phyloP scores from a whole-genome alignment of 2,329 filamentous ascomycete genomes.

The Colletotrichum siamense region DNA sequence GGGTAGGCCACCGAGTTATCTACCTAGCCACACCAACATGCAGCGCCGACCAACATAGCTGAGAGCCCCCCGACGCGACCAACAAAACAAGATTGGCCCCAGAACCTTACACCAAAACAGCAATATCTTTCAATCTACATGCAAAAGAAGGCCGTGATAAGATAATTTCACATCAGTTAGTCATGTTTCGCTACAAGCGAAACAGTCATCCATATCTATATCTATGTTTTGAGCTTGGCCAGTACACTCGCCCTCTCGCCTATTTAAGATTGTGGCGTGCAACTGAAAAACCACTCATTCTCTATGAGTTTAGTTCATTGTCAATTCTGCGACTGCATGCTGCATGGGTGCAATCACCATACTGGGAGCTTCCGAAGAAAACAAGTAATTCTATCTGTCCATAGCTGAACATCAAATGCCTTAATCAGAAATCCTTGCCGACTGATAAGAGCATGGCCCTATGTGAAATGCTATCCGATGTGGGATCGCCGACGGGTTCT shows the following conservation, averaged over 20 bases:
- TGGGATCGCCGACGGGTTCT: neutral
- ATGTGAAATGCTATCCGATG: neutral
- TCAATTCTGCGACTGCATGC: neutral
- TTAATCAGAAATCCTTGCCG: neutral
- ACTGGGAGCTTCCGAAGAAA: fast-evolving
- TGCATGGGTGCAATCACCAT: fast-evolving
- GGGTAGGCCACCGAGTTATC: neutral
- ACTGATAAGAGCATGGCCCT: neutral
- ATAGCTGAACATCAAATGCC: neutral
- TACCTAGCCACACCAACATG: neutral
- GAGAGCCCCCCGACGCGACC: neutral
- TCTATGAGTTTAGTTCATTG: fast-evolving
- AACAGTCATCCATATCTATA: neutral
- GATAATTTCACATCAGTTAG: neutral
- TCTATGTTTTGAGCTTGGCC: neutral
- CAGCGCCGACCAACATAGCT: neutral
- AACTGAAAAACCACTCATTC: neutral
- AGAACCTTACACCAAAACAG: neutral
- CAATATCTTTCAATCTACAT: neutral
- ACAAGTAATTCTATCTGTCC: neutral
- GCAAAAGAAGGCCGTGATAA: neutral
- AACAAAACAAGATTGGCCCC: neutral
- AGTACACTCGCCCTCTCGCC: neutral
- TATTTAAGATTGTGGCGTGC: fast-evolving
- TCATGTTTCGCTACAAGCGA: neutral